phyloP scores from a whole-genome alignment of 2,329 filamentous ascomycete species.

The Paecilomyces fulvus region DNA sequence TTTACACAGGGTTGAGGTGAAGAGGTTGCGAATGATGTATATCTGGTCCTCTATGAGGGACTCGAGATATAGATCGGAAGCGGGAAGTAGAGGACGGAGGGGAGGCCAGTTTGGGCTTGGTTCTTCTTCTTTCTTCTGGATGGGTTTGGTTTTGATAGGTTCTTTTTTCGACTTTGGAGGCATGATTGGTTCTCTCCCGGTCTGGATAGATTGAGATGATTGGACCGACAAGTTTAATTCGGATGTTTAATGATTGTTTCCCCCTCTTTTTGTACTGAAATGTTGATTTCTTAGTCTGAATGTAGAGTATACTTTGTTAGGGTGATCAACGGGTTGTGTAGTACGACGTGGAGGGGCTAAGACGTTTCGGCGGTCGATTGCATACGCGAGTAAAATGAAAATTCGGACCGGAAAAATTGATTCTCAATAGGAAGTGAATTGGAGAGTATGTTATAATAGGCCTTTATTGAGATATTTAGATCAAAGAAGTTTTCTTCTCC shows the following conservation, averaged over 20 bases:
- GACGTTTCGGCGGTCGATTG: neutral
- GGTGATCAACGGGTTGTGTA: neutral
- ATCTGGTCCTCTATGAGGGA: conserved; percentile 58
- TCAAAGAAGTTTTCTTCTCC: neutral
- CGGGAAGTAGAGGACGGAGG: conserved; percentile 60
- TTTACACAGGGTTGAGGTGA: conserved; percentile 65
- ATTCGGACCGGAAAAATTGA: neutral
- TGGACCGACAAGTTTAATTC: neutral
- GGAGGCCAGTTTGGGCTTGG: conserved; percentile 58
- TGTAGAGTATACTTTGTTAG: neutral
- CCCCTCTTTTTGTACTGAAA: neutral
- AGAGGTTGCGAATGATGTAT: conserved; percentile 63
- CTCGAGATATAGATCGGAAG: conserved; percentile 54
- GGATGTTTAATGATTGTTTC: neutral
- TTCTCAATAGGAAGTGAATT: neutral
- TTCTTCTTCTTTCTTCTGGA: conserved; percentile 3
- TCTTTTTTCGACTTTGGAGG: conserved; percentile 2
- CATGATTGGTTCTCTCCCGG: neutral
- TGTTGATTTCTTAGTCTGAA: neutral
- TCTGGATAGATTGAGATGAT: neutral
- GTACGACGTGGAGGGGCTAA: neutral
- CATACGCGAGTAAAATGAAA: neutral
- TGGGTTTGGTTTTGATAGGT: conserved; percentile 7
- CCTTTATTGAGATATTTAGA: neutral
- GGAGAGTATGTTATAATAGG: neutral